Base-by-base conservation (phyloP, 179 eudicot species). In the Silene noctiflora region DNA sequence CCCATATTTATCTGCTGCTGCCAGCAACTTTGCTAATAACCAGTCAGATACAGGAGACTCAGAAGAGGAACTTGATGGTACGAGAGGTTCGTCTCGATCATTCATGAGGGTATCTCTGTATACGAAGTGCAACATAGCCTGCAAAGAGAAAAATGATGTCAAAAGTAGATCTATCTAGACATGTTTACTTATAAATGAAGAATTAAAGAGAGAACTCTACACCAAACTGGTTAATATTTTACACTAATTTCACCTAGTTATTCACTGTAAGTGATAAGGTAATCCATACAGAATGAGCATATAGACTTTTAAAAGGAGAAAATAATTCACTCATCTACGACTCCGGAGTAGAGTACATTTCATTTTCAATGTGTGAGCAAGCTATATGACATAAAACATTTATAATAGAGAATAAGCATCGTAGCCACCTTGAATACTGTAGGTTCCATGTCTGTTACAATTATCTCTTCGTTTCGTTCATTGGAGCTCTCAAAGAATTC, bases 111-210 rank as follows among this genome's bases (percentile, higher is more conserved):
- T 79, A 80, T 92, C 97, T 84, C 85, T 86, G 84, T 94, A 94
- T 76, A 94, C 81, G 73, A 92, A 94, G 83, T 90, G 91, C 81
- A 94, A 83, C 93, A 94, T 86, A 48, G 97, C 96, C 97, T 94
- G 91, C 71, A 76, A 71, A 20, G 13, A 17, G 69, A n/a, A 33
- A 71, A 62, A 67, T 46, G 46, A 33, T 12, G n/a, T 61, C 39
- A 69, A 10, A 24, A 9, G 59, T 14, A 68, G 62, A 46, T 19
- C 7, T 20, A 59, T n/a, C 10, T 20, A 16, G 2, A 14, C 6
- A 48, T 1, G 55, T 11, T 0, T 4, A 33, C 14, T 27, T 27
- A 65, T 13, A 64, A 12, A 25, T 4, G 21, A 65, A 27, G 5
- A 16, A 27, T 27, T 12, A 21, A 29, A 9, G 21, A 4, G 0